phyloP scores from a whole-genome alignment of 2,329 filamentous ascomycete genomes.

The Didymella lethalis region DNA sequence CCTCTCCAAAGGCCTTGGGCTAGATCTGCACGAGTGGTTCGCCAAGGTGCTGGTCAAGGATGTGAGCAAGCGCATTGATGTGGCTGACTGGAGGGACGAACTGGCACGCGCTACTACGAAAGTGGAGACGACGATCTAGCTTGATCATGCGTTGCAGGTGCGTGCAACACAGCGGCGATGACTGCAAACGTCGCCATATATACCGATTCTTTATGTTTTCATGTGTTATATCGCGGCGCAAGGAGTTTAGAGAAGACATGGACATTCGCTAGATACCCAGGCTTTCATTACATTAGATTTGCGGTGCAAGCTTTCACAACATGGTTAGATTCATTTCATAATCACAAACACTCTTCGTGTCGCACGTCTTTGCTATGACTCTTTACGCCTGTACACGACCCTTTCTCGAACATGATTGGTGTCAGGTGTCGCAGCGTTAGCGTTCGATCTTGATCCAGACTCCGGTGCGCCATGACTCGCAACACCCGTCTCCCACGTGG shows the following conservation, averaged over 20 bases:
- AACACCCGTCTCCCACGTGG: neutral
- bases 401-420: neutral
- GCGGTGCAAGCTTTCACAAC: neutral
- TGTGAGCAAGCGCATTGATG: conserved; percentile 39
- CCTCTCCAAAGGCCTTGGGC: conserved; percentile 34
- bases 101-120: conserved; percentile 19
- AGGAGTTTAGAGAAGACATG: conserved; percentile 5
- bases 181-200: neutral
- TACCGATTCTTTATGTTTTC: neutral
- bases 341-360: neutral
- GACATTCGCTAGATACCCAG: conserved; percentile 27
- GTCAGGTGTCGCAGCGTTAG: neutral
- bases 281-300: conserved; percentile 8
- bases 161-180: neutral
- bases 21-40: conserved; percentile 48
- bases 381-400: neutral
- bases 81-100: conserved; percentile 41
- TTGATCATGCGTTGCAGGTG: neutral
- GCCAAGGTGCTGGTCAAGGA: conserved; percentile 47
- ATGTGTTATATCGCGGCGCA: conserved; percentile 1
- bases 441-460: neutral
- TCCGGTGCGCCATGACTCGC: neutral
- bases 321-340: neutral
- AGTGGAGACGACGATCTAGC: conserved; percentile 5
- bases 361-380: neutral